These are phyloP conservation scores for Rhipidocladum racemiflorum DNA, from an alignment of 176 grass and related monocot species.

Conservation along the genomic window DNA sequence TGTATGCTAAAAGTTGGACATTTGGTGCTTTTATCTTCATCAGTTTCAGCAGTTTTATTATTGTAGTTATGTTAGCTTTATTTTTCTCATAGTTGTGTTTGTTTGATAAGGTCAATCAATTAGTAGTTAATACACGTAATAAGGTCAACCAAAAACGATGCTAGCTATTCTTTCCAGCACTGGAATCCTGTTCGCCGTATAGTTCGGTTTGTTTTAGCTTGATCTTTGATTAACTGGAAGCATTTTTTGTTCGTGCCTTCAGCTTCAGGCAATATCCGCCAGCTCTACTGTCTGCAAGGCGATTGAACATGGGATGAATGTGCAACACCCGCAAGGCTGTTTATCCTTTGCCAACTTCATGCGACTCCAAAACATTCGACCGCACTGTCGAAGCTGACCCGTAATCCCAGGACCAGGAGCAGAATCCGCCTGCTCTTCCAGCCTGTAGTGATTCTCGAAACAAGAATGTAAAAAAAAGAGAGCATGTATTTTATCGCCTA, in stretches of 20 bases:
- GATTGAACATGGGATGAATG: conserved; percentile 44
- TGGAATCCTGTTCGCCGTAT: neutral
- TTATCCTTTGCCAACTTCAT: conserved; percentile 4
- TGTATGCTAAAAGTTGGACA: neutral
- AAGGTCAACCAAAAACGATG: neutral
- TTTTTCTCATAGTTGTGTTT: neutral
- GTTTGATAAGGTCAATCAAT: neutral
- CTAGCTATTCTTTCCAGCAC: neutral
- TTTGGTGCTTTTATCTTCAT: conserved; percentile 16
- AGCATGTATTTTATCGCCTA: neutral
- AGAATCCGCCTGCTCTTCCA: neutral
- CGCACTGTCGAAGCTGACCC: conserved; percentile 37
- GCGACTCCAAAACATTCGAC: conserved; percentile 35
- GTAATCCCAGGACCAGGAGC: conserved; percentile 10
- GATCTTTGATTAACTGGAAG: conserved; percentile 13
- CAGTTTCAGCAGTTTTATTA: conserved; percentile 1
- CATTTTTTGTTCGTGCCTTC: conserved; percentile 28
- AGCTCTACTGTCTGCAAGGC: conserved; percentile 93
- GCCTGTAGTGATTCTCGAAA: conserved; percentile 29
- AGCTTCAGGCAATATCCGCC: conserved; percentile 94
- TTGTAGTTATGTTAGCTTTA: neutral
- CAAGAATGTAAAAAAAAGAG: conserved; percentile 51
- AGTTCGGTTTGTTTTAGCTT: neutral
- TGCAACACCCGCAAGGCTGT: conserved; percentile 14
- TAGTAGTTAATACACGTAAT: neutral